These are phyloP conservation scores for Gossypium davidsonii DNA, from an alignment of 441 rosid genomes.

Conservation along the genomic window DNA sequence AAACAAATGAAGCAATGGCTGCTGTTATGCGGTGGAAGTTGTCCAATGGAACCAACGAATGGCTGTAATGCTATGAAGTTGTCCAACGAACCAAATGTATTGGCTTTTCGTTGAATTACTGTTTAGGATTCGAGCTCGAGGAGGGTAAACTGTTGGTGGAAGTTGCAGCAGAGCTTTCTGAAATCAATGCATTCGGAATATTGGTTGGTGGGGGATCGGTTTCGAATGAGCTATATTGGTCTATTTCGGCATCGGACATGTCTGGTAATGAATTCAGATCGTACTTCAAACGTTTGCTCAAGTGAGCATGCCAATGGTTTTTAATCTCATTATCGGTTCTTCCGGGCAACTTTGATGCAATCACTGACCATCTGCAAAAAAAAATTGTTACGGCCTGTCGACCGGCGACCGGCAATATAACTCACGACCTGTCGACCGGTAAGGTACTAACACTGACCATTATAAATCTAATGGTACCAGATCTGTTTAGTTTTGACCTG, in stretches of 20 bases:
- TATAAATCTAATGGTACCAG: no score
- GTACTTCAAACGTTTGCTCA: slow-evolving; percentile 1
- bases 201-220: not conserved
- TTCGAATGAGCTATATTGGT: slow-evolving; percentile 1
- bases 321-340: slow-evolving; percentile 17
- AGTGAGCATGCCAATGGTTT: slow-evolving; percentile 6
- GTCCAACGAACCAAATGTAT: not conserved
- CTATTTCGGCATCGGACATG: not conserved
- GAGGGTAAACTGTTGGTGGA: slow-evolving; percentile 7
- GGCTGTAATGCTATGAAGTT: not conserved
- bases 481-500: no score
- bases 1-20: no score
- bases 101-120: not conserved
- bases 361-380: slow-evolving; percentile 11
- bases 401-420: no score
- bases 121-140: slow-evolving; percentile 2
- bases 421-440: no score
- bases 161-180: not conserved
- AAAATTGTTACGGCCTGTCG: no score
- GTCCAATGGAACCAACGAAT: not conserved
- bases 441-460: not conserved
- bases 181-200: not conserved
- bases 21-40: not conserved
- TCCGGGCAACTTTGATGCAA: slow-evolving; percentile 11
- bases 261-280: not conserved